Percentiles rank a stretch among this genome's conserved stretches.
Evolutionary conservation across 352 stramenopile species (phyloP).

Genomic region (Pythium volutum): DNA sequence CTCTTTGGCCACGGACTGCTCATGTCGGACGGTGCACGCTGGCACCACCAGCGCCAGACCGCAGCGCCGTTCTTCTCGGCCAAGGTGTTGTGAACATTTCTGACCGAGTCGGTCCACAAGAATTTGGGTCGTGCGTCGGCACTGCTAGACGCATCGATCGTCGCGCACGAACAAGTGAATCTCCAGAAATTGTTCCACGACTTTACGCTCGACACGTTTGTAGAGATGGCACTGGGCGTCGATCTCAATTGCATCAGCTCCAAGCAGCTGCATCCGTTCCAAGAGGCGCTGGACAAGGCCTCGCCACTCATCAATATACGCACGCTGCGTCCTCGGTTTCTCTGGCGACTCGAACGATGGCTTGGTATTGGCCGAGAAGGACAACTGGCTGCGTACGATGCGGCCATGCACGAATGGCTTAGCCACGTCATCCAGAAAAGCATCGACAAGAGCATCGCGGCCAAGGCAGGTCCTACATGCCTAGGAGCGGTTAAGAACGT

Average conservation of each 20-base stretch:
- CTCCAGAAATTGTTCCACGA: conserved; percentile 17
- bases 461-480: not conserved
- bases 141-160: conserved; percentile 13
- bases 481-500: conserved; percentile 22
- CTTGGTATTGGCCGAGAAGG: conserved; percentile 15
- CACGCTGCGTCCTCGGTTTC: conserved; percentile 7
- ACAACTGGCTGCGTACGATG: not conserved
- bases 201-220: conserved; percentile 28
- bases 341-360: conserved; percentile 18
- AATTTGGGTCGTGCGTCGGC: not conserved
- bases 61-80: conserved; percentile 16
- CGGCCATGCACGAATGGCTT: conserved; percentile 3
- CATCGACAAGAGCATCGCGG: conserved; percentile 7
- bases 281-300: conserved; percentile 6
- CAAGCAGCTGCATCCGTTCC: conserved; percentile 9
- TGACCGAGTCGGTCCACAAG: no score
- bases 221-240: conserved; percentile 26
- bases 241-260: conserved; percentile 13
- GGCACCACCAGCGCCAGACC: conserved; percentile 25
- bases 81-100: conserved; percentile 1
- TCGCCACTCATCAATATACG: conserved; percentile 8
- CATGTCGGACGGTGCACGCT: conserved; percentile 13
- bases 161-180: conserved; percentile 5
- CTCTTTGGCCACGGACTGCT: conserved; percentile 22
- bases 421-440: conserved; percentile 12